Evolutionary conservation across 2,329 filamentous ascomycete genomes (phyloP).

Genomic region (Purpureocillium takamizusanense): DNA sequence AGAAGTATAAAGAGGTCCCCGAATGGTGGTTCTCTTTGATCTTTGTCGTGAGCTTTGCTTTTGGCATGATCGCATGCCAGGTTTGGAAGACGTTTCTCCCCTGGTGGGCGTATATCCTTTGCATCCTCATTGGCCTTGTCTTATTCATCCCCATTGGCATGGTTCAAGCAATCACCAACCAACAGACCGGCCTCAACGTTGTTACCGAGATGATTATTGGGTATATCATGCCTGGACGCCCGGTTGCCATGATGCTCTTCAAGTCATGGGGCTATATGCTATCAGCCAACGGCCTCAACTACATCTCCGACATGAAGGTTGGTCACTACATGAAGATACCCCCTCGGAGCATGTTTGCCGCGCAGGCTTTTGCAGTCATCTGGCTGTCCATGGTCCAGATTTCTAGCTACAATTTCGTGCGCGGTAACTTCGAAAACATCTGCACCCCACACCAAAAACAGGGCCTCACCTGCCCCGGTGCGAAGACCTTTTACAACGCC

Average conservation of each 20-base stretch:
- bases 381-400: slow-evolving; percentile 30
- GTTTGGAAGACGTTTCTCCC: slow-evolving; percentile 30
- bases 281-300: slow-evolving; percentile 35
- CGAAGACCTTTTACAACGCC: slow-evolving; percentile 50
- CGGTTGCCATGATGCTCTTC: slow-evolving; percentile 42
- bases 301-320: slow-evolving; percentile 40
- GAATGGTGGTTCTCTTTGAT: slow-evolving; percentile 46
- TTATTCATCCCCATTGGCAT: slow-evolving; percentile 34
- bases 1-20: slow-evolving; percentile 44
- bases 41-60: slow-evolving; percentile 38
- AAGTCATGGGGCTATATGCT: slow-evolving; percentile 38
- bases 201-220: slow-evolving; percentile 39
- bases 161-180: slow-evolving; percentile 39
- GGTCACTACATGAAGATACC: slow-evolving; percentile 46
- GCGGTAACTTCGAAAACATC: slow-evolving; percentile 40
- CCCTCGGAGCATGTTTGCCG: slow-evolving; percentile 38
- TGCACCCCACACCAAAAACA: slow-evolving; percentile 38
- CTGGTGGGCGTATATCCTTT: slow-evolving; percentile 32
- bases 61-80: slow-evolving; percentile 29
- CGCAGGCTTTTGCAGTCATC: slow-evolving; percentile 30
- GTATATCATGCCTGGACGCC: slow-evolving; percentile 37
- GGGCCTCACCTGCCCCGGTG: slow-evolving; percentile 47
- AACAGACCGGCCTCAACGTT: slow-evolving; percentile 37
- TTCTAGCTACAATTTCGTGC: slow-evolving; percentile 28
- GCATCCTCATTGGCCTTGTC: slow-evolving; percentile 28